Conservation (phyloP, 257 asterid genomes). For the Solanum sejunctum region DNA sequence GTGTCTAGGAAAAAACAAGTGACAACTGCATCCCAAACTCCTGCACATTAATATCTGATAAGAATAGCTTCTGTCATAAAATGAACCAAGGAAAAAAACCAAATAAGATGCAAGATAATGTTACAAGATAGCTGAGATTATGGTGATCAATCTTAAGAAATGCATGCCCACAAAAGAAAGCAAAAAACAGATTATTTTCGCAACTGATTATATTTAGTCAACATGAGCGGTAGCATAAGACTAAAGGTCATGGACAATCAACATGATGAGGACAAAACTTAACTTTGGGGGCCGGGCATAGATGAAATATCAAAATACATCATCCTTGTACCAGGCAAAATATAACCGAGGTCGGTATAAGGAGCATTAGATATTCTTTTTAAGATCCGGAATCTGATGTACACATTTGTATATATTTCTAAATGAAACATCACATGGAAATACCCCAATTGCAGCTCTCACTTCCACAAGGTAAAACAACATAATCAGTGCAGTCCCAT, state of each 20-base stretch:
- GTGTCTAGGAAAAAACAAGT: slow-evolving; percentile 96
- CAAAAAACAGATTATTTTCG: background rate
- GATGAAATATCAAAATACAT: background rate
- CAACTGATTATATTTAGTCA: background rate
- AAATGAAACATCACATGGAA: background rate
- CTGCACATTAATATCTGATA: slow-evolving; percentile 30
- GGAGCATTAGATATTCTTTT: background rate
- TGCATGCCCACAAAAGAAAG: background rate
- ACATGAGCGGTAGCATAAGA: too few species aligned
- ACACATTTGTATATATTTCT: background rate
- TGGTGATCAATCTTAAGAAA: background rate
- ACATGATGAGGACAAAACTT: background rate
- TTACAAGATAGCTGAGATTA: background rate
- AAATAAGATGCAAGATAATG: background rate
- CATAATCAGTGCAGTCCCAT: too few species aligned
- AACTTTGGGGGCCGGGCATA: background rate
- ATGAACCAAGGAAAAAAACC: background rate
- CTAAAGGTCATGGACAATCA: background rate
- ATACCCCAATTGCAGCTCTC: background rate
- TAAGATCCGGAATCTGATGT: background rate
- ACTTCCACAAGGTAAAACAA: background rate
- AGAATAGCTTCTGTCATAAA: background rate
- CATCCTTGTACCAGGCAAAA: background rate
- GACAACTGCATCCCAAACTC: slow-evolving; percentile 95
- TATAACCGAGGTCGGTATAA: background rate